These are phyloP conservation scores for Lachancea nothofagi DNA, from an alignment of 805 yeast species.

Conservation along the genomic window DNA sequence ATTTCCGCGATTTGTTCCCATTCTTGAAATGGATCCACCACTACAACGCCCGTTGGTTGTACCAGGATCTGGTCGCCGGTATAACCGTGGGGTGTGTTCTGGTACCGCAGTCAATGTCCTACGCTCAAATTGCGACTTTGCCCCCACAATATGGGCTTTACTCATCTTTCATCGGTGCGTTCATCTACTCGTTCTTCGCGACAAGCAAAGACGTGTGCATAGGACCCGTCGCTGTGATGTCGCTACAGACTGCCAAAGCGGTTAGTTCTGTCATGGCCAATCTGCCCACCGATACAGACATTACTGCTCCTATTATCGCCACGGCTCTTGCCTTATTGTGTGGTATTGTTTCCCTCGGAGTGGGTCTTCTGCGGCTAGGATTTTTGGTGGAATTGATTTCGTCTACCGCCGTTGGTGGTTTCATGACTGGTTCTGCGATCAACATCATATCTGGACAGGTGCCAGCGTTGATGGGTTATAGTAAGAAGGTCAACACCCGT, in stretches of 20 bases:
- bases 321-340: conserved; percentile 72
- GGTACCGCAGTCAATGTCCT: conserved; percentile 95
- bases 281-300: conserved; percentile 36
- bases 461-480: conserved; percentile 78
- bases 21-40: conserved; percentile 78
- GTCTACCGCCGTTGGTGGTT: conserved; percentile 87
- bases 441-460: conserved; percentile 79
- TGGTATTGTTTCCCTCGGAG: conserved; percentile 78
- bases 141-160: conserved; percentile 82
- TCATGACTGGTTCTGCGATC: conserved; percentile 92
- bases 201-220: conserved; percentile 93
- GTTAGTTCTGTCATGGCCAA: conserved; percentile 55
- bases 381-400: conserved; percentile 86
- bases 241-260: conserved; percentile 75
- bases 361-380: conserved; percentile 80
- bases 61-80: conserved; percentile 84
- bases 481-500: conserved; percentile 62
- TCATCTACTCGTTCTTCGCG: conserved; percentile 84
- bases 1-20: conserved; percentile 67
- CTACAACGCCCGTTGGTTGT: conserved; percentile 74
- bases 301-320: conserved; percentile 67
- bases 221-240: conserved; percentile 97
- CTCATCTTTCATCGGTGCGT: conserved; percentile 87
- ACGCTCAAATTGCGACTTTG: conserved; percentile 80
- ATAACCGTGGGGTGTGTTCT: conserved; percentile 88